Evolutionary conservation across 1,139 yeast species (phyloP).

Genomic region (Pichia sp.): DNA sequence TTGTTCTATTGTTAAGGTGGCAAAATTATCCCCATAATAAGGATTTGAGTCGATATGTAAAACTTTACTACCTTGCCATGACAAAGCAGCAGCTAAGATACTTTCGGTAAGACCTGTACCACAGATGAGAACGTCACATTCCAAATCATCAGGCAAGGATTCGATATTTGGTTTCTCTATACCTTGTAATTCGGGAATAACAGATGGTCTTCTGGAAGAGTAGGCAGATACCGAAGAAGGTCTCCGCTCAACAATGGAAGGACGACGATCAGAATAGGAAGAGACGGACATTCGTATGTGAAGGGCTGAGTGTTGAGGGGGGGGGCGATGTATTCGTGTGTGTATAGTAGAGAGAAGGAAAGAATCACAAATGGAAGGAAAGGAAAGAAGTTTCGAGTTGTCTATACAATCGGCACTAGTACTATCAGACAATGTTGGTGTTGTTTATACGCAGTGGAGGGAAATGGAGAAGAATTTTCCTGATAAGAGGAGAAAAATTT

Average conservation of each 20-base stretch:
- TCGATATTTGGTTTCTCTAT: slow-evolving; percentile 52
- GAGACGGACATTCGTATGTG: slow-evolving; percentile 50
- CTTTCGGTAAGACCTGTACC: slow-evolving; percentile 94
- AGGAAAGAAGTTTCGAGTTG: too few relatives aligned
- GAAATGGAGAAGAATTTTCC: background rate
- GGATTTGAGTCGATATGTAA: slow-evolving; percentile 82
- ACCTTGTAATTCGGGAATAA: slow-evolving; percentile 72
- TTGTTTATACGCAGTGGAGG: too few relatives aligned
- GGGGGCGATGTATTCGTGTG: background rate
- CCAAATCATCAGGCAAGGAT: slow-evolving; percentile 47
- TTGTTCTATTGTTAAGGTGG: slow-evolving; percentile 86
- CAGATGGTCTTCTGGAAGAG: slow-evolving; percentile 51
- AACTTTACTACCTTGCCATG: slow-evolving; percentile 95
- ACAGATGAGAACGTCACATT: slow-evolving; percentile 80
- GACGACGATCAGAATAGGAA: slow-evolving; percentile 56
- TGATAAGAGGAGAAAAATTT: background rate
- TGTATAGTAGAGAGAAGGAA: too few relatives aligned
- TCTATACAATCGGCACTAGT: too few relatives aligned
- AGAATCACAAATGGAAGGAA: too few relatives aligned
- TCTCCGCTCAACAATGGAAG: slow-evolving; percentile 68
- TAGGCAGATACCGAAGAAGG: slow-evolving; percentile 35
- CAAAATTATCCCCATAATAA: slow-evolving; percentile 85
- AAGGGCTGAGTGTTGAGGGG: too few relatives aligned
- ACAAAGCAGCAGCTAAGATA: slow-evolving; percentile 87
- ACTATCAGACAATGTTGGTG: too few relatives aligned